Percentiles rank a stretch among this genome's conserved stretches.
phyloP scores from a whole-genome alignment of 345 rosid species.

The Hibiscus trionum region DNA sequence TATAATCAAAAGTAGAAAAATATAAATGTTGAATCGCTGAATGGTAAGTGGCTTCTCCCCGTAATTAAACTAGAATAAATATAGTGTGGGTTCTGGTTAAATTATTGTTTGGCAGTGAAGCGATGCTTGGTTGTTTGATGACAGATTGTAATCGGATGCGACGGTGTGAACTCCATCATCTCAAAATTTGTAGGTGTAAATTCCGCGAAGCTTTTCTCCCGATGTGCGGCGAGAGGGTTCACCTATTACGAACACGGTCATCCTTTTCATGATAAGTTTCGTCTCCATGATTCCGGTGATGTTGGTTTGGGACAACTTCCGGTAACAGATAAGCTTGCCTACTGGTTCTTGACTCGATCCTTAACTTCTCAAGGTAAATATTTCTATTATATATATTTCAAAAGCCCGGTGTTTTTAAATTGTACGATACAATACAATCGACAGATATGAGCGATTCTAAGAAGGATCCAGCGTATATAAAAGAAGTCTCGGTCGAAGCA shows the following conservation, averaged over 20 bases:
- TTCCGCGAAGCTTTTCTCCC: slow-evolving; percentile 23
- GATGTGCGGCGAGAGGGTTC: slow-evolving; percentile 39
- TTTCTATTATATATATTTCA: neutral
- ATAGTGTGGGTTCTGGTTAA: neutral
- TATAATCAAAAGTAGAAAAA: too few species aligned
- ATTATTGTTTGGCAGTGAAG: neutral
- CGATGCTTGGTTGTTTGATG: slow-evolving; percentile 14
- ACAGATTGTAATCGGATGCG: slow-evolving; percentile 42
- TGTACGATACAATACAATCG: neutral
- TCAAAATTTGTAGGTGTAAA: slow-evolving; percentile 32
- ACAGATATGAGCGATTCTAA: neutral
- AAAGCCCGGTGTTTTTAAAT: neutral
- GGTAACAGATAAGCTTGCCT: slow-evolving; percentile 20
- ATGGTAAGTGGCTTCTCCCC: too few species aligned
- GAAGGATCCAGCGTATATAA: neutral
- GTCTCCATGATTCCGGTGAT: slow-evolving; percentile 13
- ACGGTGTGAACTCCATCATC: slow-evolving; percentile 41
- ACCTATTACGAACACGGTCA: slow-evolving; percentile 37
- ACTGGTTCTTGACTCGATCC: slow-evolving; percentile 29
- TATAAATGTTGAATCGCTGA: too few species aligned
- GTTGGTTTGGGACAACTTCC: slow-evolving; percentile 30
- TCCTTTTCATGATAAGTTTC: slow-evolving; percentile 23
- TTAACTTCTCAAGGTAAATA: slow-evolving; percentile 4
- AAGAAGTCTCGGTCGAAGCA: neutral
- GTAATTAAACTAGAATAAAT: too few species aligned